Evolutionary conservation across 176 grass and related monocot genomes (phyloP).

Genomic region (Avena atlantica): DNA sequence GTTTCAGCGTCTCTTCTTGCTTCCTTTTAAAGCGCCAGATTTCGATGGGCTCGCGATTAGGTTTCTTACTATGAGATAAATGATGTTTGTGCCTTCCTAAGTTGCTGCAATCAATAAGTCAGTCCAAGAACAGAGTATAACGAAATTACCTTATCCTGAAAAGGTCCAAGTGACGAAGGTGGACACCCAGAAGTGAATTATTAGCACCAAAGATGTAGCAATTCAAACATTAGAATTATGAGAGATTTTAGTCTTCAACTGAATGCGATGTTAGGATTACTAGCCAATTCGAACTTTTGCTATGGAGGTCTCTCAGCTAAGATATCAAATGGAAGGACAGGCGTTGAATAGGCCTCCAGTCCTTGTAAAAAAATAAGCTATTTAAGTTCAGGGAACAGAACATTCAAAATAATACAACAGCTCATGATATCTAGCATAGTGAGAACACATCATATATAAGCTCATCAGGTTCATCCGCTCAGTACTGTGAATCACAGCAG

Average conservation of each 20-base stretch:
- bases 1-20: slow-evolving; percentile 77
- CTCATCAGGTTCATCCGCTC: background rate
- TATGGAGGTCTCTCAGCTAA: slow-evolving; percentile 72
- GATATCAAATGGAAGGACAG: slow-evolving; percentile 60
- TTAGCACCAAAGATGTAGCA: background rate
- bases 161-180: slow-evolving; percentile 33
- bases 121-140: background rate
- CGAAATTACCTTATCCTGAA: slow-evolving; percentile 68
- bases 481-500: background rate
- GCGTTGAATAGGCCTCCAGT: slow-evolving; percentile 68
- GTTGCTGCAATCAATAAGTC: slow-evolving; percentile 3
- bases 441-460: background rate
- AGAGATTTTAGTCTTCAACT: slow-evolving; percentile 2
- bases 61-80: background rate
- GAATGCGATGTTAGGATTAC: slow-evolving; percentile 20
- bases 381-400: background rate
- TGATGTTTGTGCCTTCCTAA: background rate
- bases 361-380: slow-evolving; percentile 41
- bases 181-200: too few species aligned
- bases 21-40: slow-evolving; percentile 44
- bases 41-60: slow-evolving; percentile 63
- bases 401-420: background rate
- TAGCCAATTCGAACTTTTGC: slow-evolving; percentile 69
- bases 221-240: slow-evolving; percentile 23
- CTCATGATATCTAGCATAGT: background rate